These are phyloP conservation scores for Tephrocybe sp. DNA, from an alignment of 768 basidiomycete species.

Conservation along the genomic window DNA sequence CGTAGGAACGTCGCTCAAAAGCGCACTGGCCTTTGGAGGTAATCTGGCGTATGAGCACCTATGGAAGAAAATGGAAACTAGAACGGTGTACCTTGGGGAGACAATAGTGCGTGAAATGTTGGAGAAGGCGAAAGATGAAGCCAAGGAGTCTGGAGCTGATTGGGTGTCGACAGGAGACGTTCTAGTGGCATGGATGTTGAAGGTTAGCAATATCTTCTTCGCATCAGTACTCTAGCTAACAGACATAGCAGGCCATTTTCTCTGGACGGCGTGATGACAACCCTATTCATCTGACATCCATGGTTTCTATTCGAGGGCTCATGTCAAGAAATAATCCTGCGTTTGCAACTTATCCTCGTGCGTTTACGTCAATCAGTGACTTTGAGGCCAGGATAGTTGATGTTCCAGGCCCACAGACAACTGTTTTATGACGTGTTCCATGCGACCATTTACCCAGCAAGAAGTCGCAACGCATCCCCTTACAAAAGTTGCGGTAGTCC, in stretches of 20 bases:
- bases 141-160: background rate
- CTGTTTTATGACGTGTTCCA: background rate
- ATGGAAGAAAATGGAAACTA: background rate
- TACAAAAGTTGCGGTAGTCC: constrained; percentile 1
- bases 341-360: background rate
- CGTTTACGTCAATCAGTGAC: background rate
- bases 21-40: background rate
- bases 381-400: background rate
- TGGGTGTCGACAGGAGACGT: constrained; percentile 7
- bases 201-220: background rate
- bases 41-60: background rate
- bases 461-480: constrained; percentile 1
- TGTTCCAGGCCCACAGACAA: constrained; percentile 1
- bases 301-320: background rate
- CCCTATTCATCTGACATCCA: background rate
- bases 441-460: background rate
- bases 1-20: background rate
- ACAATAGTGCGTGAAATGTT: background rate
- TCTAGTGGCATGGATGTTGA: constrained; percentile 7
- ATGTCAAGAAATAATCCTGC: background rate
- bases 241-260: background rate
- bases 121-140: constrained; percentile 1
- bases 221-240: background rate
- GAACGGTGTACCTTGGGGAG: background rate
- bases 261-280: background rate